Percentiles rank a stretch among this genome's conserved stretches.
Conservation (phyloP, 192 early-diverging fungal genomes). For the Linnemannia elongata region DNA sequence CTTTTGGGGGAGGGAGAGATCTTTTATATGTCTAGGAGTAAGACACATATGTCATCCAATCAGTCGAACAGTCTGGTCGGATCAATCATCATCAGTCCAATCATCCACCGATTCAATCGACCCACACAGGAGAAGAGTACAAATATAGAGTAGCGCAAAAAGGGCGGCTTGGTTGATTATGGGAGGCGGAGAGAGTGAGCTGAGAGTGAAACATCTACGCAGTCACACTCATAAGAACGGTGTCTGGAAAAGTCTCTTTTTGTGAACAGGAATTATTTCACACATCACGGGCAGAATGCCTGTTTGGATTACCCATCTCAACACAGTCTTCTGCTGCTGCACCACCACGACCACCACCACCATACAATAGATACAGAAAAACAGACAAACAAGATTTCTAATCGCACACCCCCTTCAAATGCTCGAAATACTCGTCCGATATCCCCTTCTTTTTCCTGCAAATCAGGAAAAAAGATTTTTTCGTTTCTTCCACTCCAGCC, state of each 20-base stretch:
- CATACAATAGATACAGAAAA: too few relatives aligned
- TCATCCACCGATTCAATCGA: neutral
- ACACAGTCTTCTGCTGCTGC: too few relatives aligned
- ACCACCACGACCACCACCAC: too few relatives aligned
- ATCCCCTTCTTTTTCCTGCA: neutral
- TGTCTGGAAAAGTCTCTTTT: neutral
- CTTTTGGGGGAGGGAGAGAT: neutral
- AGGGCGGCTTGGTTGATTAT: neutral
- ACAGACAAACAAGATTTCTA: neutral
- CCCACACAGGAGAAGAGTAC: neutral
- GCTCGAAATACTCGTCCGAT: neutral
- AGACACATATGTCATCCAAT: neutral
- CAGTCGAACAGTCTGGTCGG: neutral
- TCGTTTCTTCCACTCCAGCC: neutral
- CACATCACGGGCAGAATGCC: neutral
- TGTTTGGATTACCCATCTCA: neutral
- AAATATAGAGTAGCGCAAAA: neutral
- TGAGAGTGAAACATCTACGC: slow-evolving; percentile 4
- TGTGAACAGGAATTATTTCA: too few relatives aligned
- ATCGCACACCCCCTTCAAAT: neutral
- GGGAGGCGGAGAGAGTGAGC: neutral
- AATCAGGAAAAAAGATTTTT: slow-evolving; percentile 6
- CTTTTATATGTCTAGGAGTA: neutral
- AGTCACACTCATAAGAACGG: neutral
- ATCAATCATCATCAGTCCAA: too few relatives aligned